Evolutionary conservation across 1,284 basidiomycete genomes (phyloP).

Genomic region (Leccinum angustisporum): DNA sequence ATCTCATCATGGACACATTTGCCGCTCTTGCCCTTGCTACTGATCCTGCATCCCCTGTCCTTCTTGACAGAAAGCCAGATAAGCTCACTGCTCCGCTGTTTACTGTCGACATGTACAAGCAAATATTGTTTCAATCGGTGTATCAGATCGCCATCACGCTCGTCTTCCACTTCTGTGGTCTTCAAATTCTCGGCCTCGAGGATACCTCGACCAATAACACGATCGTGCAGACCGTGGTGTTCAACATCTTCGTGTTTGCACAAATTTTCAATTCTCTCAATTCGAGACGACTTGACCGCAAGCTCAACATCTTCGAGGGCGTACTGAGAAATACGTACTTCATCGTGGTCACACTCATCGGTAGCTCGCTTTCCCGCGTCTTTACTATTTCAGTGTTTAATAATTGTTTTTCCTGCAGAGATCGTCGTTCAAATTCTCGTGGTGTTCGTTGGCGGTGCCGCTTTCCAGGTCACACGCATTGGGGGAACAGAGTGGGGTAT

Average conservation of each 20-base stretch:
- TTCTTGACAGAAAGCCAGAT: slow-evolving; percentile 91
- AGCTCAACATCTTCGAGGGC: slow-evolving; percentile 89
- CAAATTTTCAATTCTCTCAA: slow-evolving; percentile 97
- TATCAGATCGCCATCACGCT: slow-evolving; percentile 89
- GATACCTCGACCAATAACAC: slow-evolving; percentile 43
- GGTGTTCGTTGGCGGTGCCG: slow-evolving; percentile 87
- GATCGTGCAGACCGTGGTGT: slow-evolving; percentile 84
- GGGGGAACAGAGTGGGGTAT: slow-evolving; percentile 90
- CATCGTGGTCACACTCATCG: slow-evolving; percentile 82
- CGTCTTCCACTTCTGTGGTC: slow-evolving; percentile 41
- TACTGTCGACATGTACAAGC: slow-evolving; percentile 91
- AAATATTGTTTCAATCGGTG: slow-evolving; percentile 86
- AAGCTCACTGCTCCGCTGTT: slow-evolving; percentile 87
- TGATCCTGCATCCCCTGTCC: slow-evolving; percentile 82
- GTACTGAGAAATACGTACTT: slow-evolving; percentile 85
- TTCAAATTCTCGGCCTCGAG: slow-evolving; percentile 66
- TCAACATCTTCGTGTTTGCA: slow-evolving; percentile 97
- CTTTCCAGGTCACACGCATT: slow-evolving; percentile 87
- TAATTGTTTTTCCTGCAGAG: slow-evolving; percentile 48
- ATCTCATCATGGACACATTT: slow-evolving; percentile 98
- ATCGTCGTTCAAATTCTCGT: slow-evolving; percentile 86
- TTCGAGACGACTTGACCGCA: slow-evolving; percentile 81
- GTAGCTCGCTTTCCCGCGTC: slow-evolving; percentile 41
- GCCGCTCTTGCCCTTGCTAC: slow-evolving; percentile 96
- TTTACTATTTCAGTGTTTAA: background rate